Base-by-base conservation (phyloP, 176 grass and related monocot genomes). In the Paspalum vaginatum region DNA sequence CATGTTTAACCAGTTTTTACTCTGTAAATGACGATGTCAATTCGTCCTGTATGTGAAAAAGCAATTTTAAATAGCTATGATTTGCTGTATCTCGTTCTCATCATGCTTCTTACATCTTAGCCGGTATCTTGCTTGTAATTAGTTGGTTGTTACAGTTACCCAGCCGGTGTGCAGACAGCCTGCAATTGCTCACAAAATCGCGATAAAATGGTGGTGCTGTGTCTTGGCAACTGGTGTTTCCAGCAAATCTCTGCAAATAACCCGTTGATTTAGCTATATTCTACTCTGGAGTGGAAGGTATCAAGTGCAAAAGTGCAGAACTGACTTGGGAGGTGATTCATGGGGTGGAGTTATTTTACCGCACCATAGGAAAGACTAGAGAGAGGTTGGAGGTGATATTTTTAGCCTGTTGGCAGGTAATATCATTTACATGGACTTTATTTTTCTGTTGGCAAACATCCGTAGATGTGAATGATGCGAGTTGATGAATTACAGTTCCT, bases 11-110 rank as follows among this genome's bases (percentile, higher is more conserved):
- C 10, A 81, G 26, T 57, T 77, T 25, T 82, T 83, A 39, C 37
- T 68, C 50, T 93, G 85, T 90, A 90, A 90, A 93, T 90, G 74
- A 43, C 52, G 77, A 76, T 38, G 38, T 7, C 57, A 65, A 81
- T 76, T 72, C 70, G 72, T 81, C 72, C 25, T 89, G 78, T 89
- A 77, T 51, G 82, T 72, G 74, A 70, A 75, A 63, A 61, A 53
- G 72, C 47, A 20, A 47, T 89, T 62, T 70, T 18, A 73, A 74
- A 75, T 76, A 81, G 56, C n/a, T 47, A 41, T 64, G 50, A 71
- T 64, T 71, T 51, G 15, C n/a, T 41, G 56, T 46, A 72, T 72
- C 72, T 77, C 27, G 51, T 20, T 72, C 78, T 77, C 27, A 59
- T 20, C 47, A 42, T 12, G 13, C 55, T 41, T 75, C 49, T 76